phyloP scores from a whole-genome alignment of 129 eudicot genomes.

The Solidago caesia region DNA sequence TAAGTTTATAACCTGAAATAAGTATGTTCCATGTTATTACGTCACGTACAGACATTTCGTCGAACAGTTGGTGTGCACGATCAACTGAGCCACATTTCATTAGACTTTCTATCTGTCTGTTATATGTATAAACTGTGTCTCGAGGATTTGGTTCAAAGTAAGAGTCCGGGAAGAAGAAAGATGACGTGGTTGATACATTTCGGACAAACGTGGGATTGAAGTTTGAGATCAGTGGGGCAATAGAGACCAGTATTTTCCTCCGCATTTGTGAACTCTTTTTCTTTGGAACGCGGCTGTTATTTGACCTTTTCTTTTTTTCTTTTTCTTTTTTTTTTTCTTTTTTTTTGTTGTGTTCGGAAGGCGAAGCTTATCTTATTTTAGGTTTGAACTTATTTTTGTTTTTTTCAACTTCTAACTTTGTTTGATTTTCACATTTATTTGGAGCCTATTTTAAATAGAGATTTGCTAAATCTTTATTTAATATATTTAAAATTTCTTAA shows the following conservation, averaged over 20 bases:
- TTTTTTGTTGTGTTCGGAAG: too few species aligned
- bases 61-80: slow-evolving; percentile 62
- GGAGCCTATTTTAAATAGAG: too few species aligned
- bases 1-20: slow-evolving; percentile 55
- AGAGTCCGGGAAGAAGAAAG: slow-evolving; percentile 25
- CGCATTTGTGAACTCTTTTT: slow-evolving; percentile 19
- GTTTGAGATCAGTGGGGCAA: slow-evolving; percentile 30
- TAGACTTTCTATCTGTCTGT: slow-evolving; percentile 34
- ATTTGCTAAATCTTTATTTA: too few species aligned
- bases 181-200: slow-evolving; percentile 20
- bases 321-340: too few species aligned
- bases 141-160: slow-evolving; percentile 34
- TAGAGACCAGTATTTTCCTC: slow-evolving; percentile 21
- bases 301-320: too few species aligned
- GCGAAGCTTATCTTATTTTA: not conserved
- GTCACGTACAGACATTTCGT: slow-evolving; percentile 65
- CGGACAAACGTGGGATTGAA: slow-evolving; percentile 23
- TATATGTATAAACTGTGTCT: slow-evolving; percentile 30
- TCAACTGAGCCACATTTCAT: slow-evolving; percentile 45
- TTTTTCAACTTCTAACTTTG: too few species aligned
- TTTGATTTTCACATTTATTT: too few species aligned
- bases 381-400: too few species aligned
- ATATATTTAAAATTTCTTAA: too few species aligned
- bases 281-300: not conserved
- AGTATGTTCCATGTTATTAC: slow-evolving; percentile 66